Conservation (phyloP, 441 rosid genomes). For the Euphorbia corollata region DNA sequence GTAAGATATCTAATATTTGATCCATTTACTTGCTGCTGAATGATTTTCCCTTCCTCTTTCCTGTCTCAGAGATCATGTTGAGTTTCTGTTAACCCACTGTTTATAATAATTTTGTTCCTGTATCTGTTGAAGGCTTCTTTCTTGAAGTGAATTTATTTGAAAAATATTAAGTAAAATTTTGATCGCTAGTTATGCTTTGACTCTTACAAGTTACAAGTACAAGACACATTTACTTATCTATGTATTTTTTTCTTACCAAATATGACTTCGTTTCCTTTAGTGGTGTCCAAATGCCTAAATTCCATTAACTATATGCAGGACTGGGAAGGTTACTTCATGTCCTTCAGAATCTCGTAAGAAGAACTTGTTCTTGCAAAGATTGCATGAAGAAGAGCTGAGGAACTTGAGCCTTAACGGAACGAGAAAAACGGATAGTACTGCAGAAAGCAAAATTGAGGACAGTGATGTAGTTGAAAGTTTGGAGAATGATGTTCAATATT, state of each 20-base stretch:
- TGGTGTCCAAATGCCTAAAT: conserved; percentile 17
- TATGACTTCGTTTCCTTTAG: conserved; percentile 3
- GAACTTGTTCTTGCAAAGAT: conserved; percentile 72
- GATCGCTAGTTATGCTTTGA: neutral
- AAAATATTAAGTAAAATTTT: neutral
- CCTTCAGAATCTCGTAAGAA: conserved; percentile 46
- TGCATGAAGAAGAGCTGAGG: conserved; percentile 51
- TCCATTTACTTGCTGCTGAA: neutral
- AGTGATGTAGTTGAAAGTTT: conserved; percentile 59
- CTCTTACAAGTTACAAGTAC: neutral
- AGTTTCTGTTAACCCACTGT: no score
- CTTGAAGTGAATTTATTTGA: neutral
- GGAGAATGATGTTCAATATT: conserved; percentile 57
- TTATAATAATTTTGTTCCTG: neutral
- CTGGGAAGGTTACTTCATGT: conserved; percentile 52
- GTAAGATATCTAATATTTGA: conserved; percentile 32
- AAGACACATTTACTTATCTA: neutral
- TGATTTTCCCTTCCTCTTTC: no score
- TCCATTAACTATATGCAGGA: conserved; percentile 37
- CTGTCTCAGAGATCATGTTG: no score
- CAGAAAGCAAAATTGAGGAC: conserved; percentile 41
- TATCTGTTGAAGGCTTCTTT: neutral
- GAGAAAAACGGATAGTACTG: conserved; percentile 25
- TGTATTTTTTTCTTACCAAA: neutral
- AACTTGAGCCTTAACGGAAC: conserved; percentile 17